A percentile compares a stretch with the other conserved stretches of the same genome.
These are phyloP conservation scores for Ramichloridium luteum DNA, from an alignment of 2,329 filamentous ascomycete genomes.

Conservation along the genomic window DNA sequence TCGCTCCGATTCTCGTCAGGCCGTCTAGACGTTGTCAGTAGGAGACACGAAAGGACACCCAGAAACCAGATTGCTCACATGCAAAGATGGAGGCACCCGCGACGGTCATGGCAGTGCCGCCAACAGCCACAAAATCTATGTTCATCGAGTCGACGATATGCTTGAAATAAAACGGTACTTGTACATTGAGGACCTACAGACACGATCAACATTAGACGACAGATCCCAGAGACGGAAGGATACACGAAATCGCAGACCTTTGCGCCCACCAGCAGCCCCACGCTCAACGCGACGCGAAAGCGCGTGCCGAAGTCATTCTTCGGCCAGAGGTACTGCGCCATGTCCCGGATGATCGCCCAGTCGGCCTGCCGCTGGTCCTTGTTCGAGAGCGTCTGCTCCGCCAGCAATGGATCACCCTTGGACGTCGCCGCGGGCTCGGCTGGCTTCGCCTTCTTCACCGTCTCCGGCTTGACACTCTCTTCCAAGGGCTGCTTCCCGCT, in stretches of 20 bases:
- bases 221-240: too few relatives aligned
- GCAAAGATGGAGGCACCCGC: conserved; percentile 89
- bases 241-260: conserved; percentile 44
- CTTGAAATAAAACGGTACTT: conserved; percentile 99
- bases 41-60: too few relatives aligned
- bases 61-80: too few relatives aligned
- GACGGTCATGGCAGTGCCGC: conserved; percentile 79
- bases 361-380: conserved; percentile 92
- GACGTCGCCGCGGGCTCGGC: conserved; percentile 18
- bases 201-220: conserved; percentile 23
- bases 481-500: conserved; percentile 17
- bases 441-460: conserved; percentile 20
- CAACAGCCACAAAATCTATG: conserved; percentile 72
- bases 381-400: conserved; percentile 52
- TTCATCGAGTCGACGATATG: conserved; percentile 97
- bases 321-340: conserved; percentile 92
- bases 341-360: conserved; percentile 97
- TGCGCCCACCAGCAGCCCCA: conserved; percentile 71
- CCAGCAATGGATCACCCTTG: conserved; percentile 46
- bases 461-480: conserved; percentile 26
- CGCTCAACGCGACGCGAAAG: conserved; percentile 71
- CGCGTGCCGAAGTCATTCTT: conserved; percentile 74
- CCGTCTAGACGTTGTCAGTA: conserved; percentile 59
- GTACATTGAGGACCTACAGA: conserved; percentile 66
- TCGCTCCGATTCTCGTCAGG: conserved; percentile 73